Conservation (phyloP, 179 eudicot genomes). For the Camellia oleifera region DNA sequence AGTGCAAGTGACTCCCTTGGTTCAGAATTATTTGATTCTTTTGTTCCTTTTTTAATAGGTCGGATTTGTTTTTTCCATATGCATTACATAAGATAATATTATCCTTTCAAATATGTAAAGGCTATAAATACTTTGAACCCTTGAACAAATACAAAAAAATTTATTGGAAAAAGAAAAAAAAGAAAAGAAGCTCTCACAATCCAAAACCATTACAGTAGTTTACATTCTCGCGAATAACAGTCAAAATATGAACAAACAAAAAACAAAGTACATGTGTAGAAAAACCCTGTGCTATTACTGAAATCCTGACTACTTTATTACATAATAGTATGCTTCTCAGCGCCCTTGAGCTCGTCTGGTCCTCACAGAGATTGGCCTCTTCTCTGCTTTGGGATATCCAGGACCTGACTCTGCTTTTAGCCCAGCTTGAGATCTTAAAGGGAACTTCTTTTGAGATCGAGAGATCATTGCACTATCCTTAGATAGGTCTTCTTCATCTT, state of each 20-base stretch:
- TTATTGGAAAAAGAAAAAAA: background rate
- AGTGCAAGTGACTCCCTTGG: background rate
- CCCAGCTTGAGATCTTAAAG: conserved; percentile 25
- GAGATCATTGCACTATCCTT: conserved; percentile 10
- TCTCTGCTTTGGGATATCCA: conserved; percentile 17
- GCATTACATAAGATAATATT: too few species aligned
- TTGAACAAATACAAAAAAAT: background rate
- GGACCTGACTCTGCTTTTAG: conserved; percentile 5
- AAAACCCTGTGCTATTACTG: background rate
- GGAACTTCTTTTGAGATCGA: conserved; percentile 22
- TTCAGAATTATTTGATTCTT: background rate
- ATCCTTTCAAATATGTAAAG: background rate
- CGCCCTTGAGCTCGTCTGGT: conserved; percentile 28
- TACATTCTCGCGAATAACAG: background rate
- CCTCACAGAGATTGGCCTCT: conserved; percentile 52
- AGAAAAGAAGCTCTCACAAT: background rate
- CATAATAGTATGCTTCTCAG: conserved; percentile 6
- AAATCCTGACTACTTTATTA: background rate
- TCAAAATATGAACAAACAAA: background rate
- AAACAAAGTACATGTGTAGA: background rate
- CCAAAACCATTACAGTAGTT: conserved; percentile 1
- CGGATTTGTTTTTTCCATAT: background rate
- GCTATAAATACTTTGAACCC: background rate
- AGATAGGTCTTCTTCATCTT: background rate
- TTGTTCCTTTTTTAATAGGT: background rate